Evolutionary conservation across 2,329 filamentous ascomycete genomes (phyloP).

Genomic region (Diaporthe amygdali): DNA sequence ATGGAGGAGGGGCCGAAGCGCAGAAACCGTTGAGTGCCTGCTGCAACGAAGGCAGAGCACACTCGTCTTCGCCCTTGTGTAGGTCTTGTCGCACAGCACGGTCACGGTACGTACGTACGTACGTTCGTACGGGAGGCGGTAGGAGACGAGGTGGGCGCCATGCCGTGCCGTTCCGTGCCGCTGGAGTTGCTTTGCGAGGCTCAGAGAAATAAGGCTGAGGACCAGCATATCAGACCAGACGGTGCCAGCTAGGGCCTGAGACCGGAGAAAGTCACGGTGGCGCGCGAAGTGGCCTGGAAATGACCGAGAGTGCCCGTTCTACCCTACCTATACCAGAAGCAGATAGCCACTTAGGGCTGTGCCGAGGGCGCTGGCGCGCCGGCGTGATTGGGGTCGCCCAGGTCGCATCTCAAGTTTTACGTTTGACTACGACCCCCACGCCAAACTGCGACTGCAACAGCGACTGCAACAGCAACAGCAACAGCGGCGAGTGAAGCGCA

Average conservation of each 20-base stretch:
- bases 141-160: not conserved
- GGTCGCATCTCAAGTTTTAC: slow-evolving; percentile 8
- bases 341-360: not conserved
- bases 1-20: not conserved
- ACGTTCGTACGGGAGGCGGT: not conserved
- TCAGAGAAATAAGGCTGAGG: not conserved
- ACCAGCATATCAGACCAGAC: too few species aligned
- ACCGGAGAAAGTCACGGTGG: not conserved
- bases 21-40: not conserved
- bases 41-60: not conserved
- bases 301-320: not conserved
- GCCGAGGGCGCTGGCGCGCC: not conserved
- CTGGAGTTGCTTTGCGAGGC: not conserved
- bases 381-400: not conserved
- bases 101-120: not conserved
- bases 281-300: not conserved
- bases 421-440: not conserved
- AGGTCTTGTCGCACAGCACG: not conserved
- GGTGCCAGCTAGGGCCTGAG: not conserved
- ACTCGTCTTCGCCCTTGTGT: not conserved
- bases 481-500: not conserved
- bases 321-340: not conserved
- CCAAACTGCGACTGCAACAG: not conserved
- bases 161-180: not conserved
- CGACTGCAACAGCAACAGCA: not conserved